phyloP scores from a whole-genome alignment of 1,284 basidiomycete species.

The Tilletia setariae region DNA sequence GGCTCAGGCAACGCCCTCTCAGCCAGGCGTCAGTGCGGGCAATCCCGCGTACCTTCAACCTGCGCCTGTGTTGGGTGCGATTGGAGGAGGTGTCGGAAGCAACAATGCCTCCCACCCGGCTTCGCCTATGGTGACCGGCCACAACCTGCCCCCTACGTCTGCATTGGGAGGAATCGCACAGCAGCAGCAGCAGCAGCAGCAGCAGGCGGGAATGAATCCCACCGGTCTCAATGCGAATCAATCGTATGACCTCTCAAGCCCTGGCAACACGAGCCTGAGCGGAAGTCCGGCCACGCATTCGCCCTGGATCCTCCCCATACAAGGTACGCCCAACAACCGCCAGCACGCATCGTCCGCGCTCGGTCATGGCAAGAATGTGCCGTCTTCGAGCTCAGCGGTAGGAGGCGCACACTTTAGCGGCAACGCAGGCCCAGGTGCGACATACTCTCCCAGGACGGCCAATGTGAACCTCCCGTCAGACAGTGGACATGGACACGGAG shows the following conservation, averaged over 20 bases:
- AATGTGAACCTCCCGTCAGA: slow-evolving; percentile 74
- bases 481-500: slow-evolving; percentile 80
- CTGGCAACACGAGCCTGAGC: slow-evolving; percentile 83
- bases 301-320: no score
- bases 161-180: no score
- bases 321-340: no score
- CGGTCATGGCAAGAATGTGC: slow-evolving; percentile 7
- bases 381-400: not conserved
- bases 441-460: not conserved
- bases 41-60: not conserved
- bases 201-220: not conserved
- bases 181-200: slow-evolving; percentile 62
- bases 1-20: not conserved
- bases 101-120: slow-evolving; percentile 5
- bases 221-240: slow-evolving; percentile 66
- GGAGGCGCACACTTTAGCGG: not conserved
- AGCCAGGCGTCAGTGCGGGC: not conserved
- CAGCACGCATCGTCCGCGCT: no score
- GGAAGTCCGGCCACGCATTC: slow-evolving; percentile 72
- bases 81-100: no score
- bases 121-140: slow-evolving; percentile 55
- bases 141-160: slow-evolving; percentile 71
- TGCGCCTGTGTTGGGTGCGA: not conserved
- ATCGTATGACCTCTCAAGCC: slow-evolving; percentile 86
- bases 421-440: not conserved